These are phyloP conservation scores for Gonapodya sp. DNA, from an alignment of 192 early-diverging fungal genomes.

Conservation along the genomic window DNA sequence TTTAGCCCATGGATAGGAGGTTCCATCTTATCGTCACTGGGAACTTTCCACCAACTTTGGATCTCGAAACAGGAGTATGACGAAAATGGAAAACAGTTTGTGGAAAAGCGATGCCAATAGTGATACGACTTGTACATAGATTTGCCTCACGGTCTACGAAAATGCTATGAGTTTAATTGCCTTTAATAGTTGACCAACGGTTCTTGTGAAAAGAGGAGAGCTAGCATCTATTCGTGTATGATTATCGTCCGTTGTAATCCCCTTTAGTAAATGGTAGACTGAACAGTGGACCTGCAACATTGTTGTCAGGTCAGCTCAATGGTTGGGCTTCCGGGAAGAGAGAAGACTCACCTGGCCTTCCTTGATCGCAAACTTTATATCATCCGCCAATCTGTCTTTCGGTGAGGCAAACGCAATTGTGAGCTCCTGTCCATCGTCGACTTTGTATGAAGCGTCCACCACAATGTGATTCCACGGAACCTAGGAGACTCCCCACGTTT, in stretches of 20 bases:
- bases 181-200: neutral
- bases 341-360: neutral
- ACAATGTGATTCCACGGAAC: neutral
- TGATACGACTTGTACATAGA: neutral
- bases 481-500: too few species aligned
- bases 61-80: constrained; percentile 92
- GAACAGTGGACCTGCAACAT: neutral
- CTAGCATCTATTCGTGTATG: neutral
- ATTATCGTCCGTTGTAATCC: neutral
- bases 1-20: constrained; percentile 97
- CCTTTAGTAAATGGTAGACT: neutral
- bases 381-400: neutral
- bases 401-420: neutral
- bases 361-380: neutral
- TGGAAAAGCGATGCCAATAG: constrained; percentile 56
- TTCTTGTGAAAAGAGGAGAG: neutral
- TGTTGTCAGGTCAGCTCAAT: too few species aligned
- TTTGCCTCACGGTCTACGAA: neutral
- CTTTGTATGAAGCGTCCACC: neutral
- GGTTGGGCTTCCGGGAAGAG: too few species aligned
- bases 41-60: constrained; percentile 99
- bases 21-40: constrained; percentile 86
- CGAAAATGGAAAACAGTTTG: constrained; percentile 69
- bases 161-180: neutral
- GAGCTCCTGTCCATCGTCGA: neutral